Evolutionary conservation across 495 filamentous ascomycete genomes (phyloP), one percentile per base, ranked within the genome.

Genomic region (Chlorociboria aeruginascens): DNA sequence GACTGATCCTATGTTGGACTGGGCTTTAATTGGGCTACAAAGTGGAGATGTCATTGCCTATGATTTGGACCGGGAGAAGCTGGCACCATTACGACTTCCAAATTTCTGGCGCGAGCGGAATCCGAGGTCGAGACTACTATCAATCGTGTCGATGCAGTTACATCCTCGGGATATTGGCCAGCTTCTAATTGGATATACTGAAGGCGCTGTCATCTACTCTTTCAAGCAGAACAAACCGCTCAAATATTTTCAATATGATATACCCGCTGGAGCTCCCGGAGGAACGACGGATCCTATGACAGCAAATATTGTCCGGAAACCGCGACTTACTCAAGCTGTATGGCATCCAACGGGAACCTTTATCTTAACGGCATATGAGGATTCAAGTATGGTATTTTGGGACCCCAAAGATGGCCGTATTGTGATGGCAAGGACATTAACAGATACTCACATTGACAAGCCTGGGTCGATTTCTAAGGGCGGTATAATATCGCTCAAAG

Each of bases 331-430:
- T 1, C 81, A 88, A 47, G 89, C 84, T 0, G 56, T 87, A 32
- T 98, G 92, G 92, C 92, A 98, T 66, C 92, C 92, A 1, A 93
- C 89, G 25, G 92, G 92, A 0, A 92, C 85, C 0, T 98, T 97
- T 56, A 64, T 96, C 34, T 61, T 89, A 45, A 94, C 86, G 0
- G 82, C 83, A 9, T 83, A 97, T 56, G 89, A 96, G 51, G 90
- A 97, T 60, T 81, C 81, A 3, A 90, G 82, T 50, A 59, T 98
- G 31, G 92, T 90, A 0, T 78, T 97, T 43, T 98, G 93, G 93
- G 93, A 97, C 68, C 67, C 83, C 2, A 93, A 88, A 53, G 93
- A 96, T 58, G 92, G 89, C 8, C 79, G 87, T 38, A 70, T 92
- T 29, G 68, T 98, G 11, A 77, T 87, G 69, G 88, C 89, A 9